Conservation (phyloP, 2,329 filamentous ascomycete genomes). For the Alternaria gaisen region DNA sequence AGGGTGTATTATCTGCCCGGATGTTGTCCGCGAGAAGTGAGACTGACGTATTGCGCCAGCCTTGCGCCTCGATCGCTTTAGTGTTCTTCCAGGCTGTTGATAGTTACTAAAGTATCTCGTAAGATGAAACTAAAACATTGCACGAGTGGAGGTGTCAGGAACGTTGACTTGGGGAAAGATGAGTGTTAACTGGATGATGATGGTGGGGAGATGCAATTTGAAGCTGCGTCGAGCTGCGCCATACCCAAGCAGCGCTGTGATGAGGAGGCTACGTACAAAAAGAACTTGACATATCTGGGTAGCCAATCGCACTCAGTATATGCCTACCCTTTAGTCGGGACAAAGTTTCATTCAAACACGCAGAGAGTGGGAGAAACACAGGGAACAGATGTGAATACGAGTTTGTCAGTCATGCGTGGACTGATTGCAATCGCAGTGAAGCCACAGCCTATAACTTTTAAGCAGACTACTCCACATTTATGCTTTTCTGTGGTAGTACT, state of each 20-base stretch:
- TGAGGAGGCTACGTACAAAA: background rate
- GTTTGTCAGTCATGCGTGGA: background rate
- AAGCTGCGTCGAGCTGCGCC: background rate
- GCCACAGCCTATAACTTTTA: background rate
- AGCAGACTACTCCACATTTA: background rate
- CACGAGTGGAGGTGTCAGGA: too few species aligned
- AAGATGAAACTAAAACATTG: fast-evolving
- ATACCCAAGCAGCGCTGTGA: background rate
- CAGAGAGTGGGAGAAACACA: background rate
- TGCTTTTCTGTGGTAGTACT: background rate
- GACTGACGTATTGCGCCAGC: too few species aligned
- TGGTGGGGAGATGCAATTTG: background rate
- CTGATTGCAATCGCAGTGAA: slow-evolving; percentile 1
- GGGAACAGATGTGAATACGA: background rate
- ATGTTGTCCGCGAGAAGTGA: too few species aligned
- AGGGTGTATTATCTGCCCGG: too few species aligned
- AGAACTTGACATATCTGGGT: too few species aligned
- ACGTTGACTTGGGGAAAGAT: too few species aligned
- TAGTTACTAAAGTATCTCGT: too few species aligned
- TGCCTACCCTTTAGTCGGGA: too few species aligned
- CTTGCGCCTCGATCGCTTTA: too few species aligned
- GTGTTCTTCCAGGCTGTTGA: too few species aligned
- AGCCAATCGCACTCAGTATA: background rate
- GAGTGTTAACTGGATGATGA: background rate
- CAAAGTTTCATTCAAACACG: background rate